Evolutionary conservation across 371 early-diverging fungal genomes (phyloP), one percentile per base, ranked within the genome.

Genomic region (Saksenaea vasiformis): DNA sequence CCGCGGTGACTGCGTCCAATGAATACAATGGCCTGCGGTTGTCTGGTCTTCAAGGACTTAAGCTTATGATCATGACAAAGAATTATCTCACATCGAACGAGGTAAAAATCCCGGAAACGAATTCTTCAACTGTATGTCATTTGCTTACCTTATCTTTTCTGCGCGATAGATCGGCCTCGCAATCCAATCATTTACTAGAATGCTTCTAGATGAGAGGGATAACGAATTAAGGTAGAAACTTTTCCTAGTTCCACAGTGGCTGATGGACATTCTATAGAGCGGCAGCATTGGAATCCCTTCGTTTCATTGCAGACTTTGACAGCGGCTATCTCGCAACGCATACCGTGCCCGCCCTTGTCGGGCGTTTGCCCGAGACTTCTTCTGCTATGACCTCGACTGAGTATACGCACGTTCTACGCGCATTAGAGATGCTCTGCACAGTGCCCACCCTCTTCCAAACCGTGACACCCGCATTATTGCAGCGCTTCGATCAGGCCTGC

Each of bases 11-110:
- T 26, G 38, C 67, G 34, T 84, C 85, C 17, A 90, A 91, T 65
- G 92, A 92, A 76, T 90, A 92, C 67, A 89, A 85, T 60, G 80
- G 86, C 7, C 67, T 91, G 54, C 81, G 91, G 35, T 70, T 88
- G 15, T 81, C 85, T 17, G 90, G 91, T 5, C 67, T 91, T 10
- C 83, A 82, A 55, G 92, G 92, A 3, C 78, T 92, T 28, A 80
- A 85, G 47, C 73, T 83, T 11, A 84, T 92, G 84, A 80, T 83
- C 28, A 59, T 91, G 36, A 77, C 88, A 17, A 81, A 76, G 15
- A 71, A 76, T 7, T 88, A 82, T 59, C 67, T 92, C 27, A 71
- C 76, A 11, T 69, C 79, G 10, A 82, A 90, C 54, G 92, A 92
- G 72, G 73, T 71, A 67, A 54, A 58, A n/a, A n/a, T n/a, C 53